These are phyloP conservation scores for Gentiana macrophylla DNA, from an alignment of 257 asterid species.

Conservation along the genomic window DNA sequence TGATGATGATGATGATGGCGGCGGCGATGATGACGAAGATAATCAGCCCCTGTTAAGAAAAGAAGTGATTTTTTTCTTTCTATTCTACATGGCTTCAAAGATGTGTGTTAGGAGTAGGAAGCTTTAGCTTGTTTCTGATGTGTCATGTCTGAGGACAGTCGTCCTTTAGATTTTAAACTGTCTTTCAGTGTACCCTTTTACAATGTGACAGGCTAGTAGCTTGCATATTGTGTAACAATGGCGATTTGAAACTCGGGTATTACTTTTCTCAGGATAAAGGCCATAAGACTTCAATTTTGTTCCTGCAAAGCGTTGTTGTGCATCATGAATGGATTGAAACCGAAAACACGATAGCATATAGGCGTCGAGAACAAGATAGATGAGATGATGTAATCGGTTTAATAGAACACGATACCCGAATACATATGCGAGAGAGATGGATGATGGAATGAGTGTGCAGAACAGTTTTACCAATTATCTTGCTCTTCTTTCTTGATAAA, in stretches of 20 bases:
- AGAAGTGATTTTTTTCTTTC: constrained; percentile 40
- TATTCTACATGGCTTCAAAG: constrained; percentile 30
- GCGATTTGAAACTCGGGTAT: constrained; percentile 5
- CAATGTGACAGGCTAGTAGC: constrained; percentile 26
- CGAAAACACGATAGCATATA: too few species aligned
- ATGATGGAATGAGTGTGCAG: too few species aligned
- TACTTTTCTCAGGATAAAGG: too few species aligned
- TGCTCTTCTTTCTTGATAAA: too few species aligned
- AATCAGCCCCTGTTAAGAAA: constrained; percentile 90
- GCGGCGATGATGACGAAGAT: constrained; percentile 62
- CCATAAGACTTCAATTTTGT: too few species aligned
- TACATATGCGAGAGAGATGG: too few species aligned
- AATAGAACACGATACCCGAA: too few species aligned
- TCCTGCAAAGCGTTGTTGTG: too few species aligned
- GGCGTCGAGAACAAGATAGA: too few species aligned
- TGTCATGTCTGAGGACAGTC: constrained; percentile 36
- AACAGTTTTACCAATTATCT: too few species aligned
- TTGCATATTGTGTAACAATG: constrained; percentile 22
- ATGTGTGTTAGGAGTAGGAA: constrained; percentile 40
- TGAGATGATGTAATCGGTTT: too few species aligned
- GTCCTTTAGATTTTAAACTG: constrained; percentile 19
- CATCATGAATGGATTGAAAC: too few species aligned
- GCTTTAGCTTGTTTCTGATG: constrained; percentile 20
- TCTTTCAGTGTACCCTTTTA: constrained; percentile 4
- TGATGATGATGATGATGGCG: constrained; percentile 34